phyloP scores from a whole-genome alignment of 345 rosid genomes.

The Camelina neglecta region DNA sequence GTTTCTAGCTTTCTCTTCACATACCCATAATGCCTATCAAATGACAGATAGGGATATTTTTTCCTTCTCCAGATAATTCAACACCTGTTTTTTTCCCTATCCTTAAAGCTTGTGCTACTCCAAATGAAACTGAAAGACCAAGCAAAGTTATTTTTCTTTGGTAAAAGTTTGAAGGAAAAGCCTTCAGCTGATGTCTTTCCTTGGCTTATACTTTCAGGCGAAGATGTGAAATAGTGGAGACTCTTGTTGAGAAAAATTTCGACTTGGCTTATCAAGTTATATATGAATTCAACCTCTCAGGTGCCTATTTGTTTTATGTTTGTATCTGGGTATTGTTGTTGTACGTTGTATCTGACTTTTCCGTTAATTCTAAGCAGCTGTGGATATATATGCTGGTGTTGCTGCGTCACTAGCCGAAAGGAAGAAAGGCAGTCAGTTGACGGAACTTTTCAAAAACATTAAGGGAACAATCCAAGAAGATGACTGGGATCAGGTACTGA shows the following conservation, averaged over 20 bases:
- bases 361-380: slow-evolving; percentile 58
- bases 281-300: slow-evolving; percentile 88
- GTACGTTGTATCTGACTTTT: slow-evolving; percentile 25
- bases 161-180: slow-evolving; percentile 9
- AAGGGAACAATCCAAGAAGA: slow-evolving; percentile 90
- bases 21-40: slow-evolving; percentile 7
- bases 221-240: slow-evolving; percentile 85
- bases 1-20: slow-evolving; percentile 7
- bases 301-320: slow-evolving; percentile 43
- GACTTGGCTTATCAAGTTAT: slow-evolving; percentile 94
- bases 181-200: slow-evolving; percentile 28
- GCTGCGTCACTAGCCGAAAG: slow-evolving; percentile 96
- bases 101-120: slow-evolving; percentile 12
- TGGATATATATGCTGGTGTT: slow-evolving; percentile 96
- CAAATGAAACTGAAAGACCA: slow-evolving; percentile 17
- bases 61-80: slow-evolving; percentile 16
- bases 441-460: slow-evolving; percentile 90
- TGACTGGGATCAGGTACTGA: slow-evolving; percentile 96
- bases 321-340: slow-evolving; percentile 6
- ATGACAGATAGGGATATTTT: not conserved
- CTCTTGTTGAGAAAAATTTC: slow-evolving; percentile 87
- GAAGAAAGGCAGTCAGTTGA: slow-evolving; percentile 86
- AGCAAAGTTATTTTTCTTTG: slow-evolving; percentile 11
- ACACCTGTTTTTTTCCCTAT: slow-evolving; percentile 1
- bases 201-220: slow-evolving; percentile 68